Base-by-base conservation (phyloP, 1,139 yeast genomes). In the Geotrichum klebahnii region DNA sequence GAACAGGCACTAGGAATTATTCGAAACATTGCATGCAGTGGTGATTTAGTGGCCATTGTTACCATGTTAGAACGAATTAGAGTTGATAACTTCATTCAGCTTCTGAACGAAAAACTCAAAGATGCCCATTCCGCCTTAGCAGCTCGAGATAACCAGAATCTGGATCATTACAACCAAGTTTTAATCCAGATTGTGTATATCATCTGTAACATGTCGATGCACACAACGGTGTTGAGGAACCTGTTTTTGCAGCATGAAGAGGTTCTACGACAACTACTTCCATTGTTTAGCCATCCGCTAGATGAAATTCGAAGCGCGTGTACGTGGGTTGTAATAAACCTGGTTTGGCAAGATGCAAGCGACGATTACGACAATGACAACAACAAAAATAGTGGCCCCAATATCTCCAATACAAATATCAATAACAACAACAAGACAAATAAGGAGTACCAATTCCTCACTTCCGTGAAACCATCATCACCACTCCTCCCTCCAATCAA, bases 1-100 rank as follows among this genome's bases (percentile, higher is more conserved):
- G 83, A 81, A 45, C 82, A 80, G 59, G 76, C 82, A 16, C 79
- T 88, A 62, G 87, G 82, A 57, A 77, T 86, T n/a, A 63, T 89
- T 46, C 71, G 96, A 53, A 89, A 89, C 62, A 68, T 84, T 46
- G 78, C 90, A 0, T 81, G 89, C 35, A 79, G 82, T n/a, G 47
- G 48, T 5, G 77, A 85, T 2, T 71, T 78, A 19, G 71, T 72
- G 40, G 79, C 81, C 54, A 73, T 78, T 1, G 71, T 70, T 45
- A 60, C 66, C 35, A 59, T 78, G 9, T 62, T 78, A 47, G 64
- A 63, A 12, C 66, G 64, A 12, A 53, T 64, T 26, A 70, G 60
- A 66, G 70, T 55, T 41, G 66, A 59, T 0, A 60, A 62, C 20
- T 55, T 68, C 24, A 59, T 66, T 36, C 52, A 53, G 17, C 57